A percentile compares a stretch with the other conserved stretches of the same genome.
phyloP scores from a whole-genome alignment of 2,329 filamentous ascomycete genomes.

The Aureobasidium pullulans region DNA sequence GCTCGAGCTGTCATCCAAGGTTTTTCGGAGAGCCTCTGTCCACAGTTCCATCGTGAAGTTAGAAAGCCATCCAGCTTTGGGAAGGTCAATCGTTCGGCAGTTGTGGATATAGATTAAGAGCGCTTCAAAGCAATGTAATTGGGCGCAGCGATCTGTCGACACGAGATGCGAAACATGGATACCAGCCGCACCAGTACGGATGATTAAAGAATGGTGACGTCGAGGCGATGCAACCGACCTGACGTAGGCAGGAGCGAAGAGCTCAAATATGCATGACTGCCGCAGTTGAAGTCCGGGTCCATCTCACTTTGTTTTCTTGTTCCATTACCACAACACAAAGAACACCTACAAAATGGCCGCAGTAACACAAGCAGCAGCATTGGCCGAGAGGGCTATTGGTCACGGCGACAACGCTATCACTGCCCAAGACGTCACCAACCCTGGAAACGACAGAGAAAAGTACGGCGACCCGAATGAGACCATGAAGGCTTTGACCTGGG shows the following conservation, averaged over 20 bases:
- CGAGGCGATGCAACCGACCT: conserved; percentile 3
- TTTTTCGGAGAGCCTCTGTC: not conserved
- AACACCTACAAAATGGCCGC: conserved; percentile 28
- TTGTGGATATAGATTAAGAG: conserved; percentile 1
- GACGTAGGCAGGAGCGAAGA: not conserved
- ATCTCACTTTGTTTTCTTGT: not conserved
- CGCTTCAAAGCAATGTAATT: not conserved
- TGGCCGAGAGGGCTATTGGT: conserved; percentile 60
- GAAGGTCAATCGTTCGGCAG: not conserved
- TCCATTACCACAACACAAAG: not conserved
- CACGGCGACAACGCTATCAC: conserved; percentile 59
- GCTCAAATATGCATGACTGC: not conserved
- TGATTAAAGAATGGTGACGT: conserved; percentile 9
- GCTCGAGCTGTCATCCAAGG: conserved; percentile 6
- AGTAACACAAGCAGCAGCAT: conserved; percentile 57
- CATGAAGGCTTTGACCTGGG: conserved; percentile 79
- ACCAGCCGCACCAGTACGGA: not conserved
- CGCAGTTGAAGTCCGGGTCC: not conserved
- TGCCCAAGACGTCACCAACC: conserved; percentile 62
- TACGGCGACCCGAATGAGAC: conserved; percentile 49
- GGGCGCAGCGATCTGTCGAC: not conserved
- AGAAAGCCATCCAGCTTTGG: not conserved
- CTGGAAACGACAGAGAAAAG: conserved; percentile 42
- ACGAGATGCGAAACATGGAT: not conserved
- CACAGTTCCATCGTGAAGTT: not conserved